Evolutionary conservation across 371 early-diverging fungal species (phyloP), one percentile per base, ranked within the genome.

Genomic region (Rozella allomycis): DNA sequence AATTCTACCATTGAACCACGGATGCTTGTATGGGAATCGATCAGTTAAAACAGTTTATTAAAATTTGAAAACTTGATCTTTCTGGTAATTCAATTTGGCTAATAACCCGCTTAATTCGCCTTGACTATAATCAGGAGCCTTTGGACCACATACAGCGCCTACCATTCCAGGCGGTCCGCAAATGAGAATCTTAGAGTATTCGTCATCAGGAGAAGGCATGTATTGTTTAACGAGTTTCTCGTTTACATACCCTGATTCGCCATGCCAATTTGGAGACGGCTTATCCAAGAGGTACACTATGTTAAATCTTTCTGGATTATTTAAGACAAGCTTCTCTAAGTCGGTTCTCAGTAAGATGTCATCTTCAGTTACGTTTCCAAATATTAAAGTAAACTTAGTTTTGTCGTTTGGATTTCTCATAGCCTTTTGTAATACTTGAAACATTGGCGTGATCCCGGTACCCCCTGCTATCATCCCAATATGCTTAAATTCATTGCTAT

Each of bases 391-490:
- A 41, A 91, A 52, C 54, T 74, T 72, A 42, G 87, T 84, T 42
- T 60, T 67, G 55, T 85, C 79, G 6, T 51, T 49, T 9, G 78
- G 72, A 46, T 76, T 62, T 23, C 36, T 13, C 2, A 53, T 27
- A 11, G 49, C 44, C 14, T 41, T 17, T 17, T 55, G 45, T 28
- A 66, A 43, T 22, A 72, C 37, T 60, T 85, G 83, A 17, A 68
- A 38, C 82, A 84, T 84, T 31, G 90, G 90, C 2, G 90, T 83
- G 42, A 88, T 76, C 34, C 88, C 88, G 20, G 93, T 74, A 23
- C 97, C 94, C 36, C 91, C 88, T 17, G 69, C 67, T 35, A 77
- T 62, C 74, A 97, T 61, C 23, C 77, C 86, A 17, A 91, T 62
- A 41, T 81, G 52, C 37, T 69, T 56, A 34, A 69, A 64, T 40